Base-by-base conservation (phyloP, 2,329 filamentous ascomycete species). In the Fonsecaea multimorphosa region DNA sequence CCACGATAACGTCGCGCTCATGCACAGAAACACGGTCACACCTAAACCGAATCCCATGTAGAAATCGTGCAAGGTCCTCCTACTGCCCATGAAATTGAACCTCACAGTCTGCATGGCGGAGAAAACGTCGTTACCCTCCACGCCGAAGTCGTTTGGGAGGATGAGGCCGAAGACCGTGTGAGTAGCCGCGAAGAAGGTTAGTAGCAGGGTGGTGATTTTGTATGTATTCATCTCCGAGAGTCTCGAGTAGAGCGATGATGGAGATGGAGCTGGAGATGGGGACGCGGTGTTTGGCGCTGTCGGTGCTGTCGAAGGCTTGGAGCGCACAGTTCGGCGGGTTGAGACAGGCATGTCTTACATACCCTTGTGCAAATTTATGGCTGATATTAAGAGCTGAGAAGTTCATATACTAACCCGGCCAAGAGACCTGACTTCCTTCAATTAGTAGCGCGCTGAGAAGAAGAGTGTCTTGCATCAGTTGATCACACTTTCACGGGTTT, bases 11-110 rank as follows among this genome's bases (percentile, higher is more conserved):
- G 49, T 22, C 12, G 49, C 49, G 22, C 49, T 52, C 49, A 29
- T 52, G 49, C 7, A 27, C 49, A 52, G 29, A 31, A 52, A 52
- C 11, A 52, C 49, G 14, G 49, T 27, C 1, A 14, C 11, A 7
- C 22, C 29, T 12, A 52, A 9, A 7, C 49, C 49, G 19, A 52
- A 52, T 7, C 49, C 49, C 49, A 52, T 52, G 49, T 52, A 31
- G 22, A 52, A 52, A 29, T 52, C 49, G 12, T 52, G 49, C 49
- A 52, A 31, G 22, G 49, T 52, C 22, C 49, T 27, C 49, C 16
- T 1, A 16, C 22, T 16, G 22, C 49, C 49, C 22, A 52, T 27
- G 49, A 52, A 52, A n/a, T 27, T 5, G 49, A 52, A 52, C 1
- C 49, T 27, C 22, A 31, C 49, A 11, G 49, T 52, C 49, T 31